Conservation (phyloP, 768 basidiomycete species). For the Tricholoma sp. region DNA sequence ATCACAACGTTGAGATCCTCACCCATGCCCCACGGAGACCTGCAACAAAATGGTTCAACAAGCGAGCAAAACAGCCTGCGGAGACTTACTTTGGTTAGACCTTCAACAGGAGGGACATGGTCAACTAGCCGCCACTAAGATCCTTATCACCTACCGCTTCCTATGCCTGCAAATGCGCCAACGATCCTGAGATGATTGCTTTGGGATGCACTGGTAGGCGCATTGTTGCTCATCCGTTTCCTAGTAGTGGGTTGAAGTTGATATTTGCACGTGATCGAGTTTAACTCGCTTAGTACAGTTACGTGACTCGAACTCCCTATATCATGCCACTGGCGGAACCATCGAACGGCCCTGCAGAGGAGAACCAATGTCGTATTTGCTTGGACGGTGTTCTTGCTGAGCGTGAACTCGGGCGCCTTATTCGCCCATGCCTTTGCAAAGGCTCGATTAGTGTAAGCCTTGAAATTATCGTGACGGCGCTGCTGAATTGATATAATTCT, state of each 20-base stretch:
- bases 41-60: conserved; percentile 17
- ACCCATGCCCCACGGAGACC: conserved; percentile 73
- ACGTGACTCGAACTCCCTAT: too few relatives aligned
- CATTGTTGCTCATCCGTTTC: conserved; percentile 27
- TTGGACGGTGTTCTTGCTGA: conserved; percentile 63
- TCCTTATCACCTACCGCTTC: conserved; percentile 43
- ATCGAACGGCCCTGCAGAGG: conserved; percentile 22
- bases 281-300: too few relatives aligned
- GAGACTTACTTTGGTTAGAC: conserved; percentile 45
- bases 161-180: conserved; percentile 54
- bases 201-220: conserved; percentile 8
- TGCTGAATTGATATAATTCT: conserved; percentile 12
- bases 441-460: conserved; percentile 64
- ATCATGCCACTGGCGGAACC: conserved; percentile 8
- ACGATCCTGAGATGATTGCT: conserved; percentile 42
- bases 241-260: background rate
- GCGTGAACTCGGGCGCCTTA: conserved; percentile 62
- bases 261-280: background rate
- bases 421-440: conserved; percentile 75
- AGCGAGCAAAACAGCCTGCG: background rate
- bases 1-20: conserved; percentile 15
- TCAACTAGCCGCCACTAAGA: background rate
- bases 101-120: conserved; percentile 21
- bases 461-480: background rate
- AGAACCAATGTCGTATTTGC: conserved; percentile 83